Evolutionary conservation across 2,329 filamentous ascomycete species (phyloP).

Genomic region (Sphaerulina vaccinii): DNA sequence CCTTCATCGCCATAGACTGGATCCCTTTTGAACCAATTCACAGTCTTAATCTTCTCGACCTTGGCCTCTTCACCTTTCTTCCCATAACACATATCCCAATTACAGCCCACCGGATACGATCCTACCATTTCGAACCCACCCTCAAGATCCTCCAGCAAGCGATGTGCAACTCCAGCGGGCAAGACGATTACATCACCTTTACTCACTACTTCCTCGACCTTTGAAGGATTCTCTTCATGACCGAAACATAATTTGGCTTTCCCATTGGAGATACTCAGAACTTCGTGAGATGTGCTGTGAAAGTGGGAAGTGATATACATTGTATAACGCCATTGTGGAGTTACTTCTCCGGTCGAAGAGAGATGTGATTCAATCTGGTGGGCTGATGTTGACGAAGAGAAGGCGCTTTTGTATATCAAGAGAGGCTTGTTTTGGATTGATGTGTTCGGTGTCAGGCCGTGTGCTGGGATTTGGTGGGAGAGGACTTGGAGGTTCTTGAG

Average conservation of each 20-base stretch:
- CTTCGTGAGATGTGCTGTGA: conserved; percentile 66
- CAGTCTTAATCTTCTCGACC: conserved; percentile 47
- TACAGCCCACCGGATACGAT: conserved; percentile 57
- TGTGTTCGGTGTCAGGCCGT: conserved; percentile 61
- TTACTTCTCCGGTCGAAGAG: conserved; percentile 52
- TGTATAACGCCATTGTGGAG: conserved; percentile 66
- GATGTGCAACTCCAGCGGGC: conserved; percentile 65
- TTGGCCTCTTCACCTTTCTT: conserved; percentile 55
- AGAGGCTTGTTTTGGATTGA: conserved; percentile 63
- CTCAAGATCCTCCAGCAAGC: conserved; percentile 57
- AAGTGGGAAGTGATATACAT: conserved; percentile 68
- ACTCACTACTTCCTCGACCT: conserved; percentile 56
- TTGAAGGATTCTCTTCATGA: conserved; percentile 58
- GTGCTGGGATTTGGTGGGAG: conserved; percentile 58
- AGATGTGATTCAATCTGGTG: conserved; percentile 59
- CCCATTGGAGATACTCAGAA: conserved; percentile 60
- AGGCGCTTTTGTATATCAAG: conserved; percentile 63
- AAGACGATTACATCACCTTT: conserved; percentile 64
- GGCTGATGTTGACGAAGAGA: conserved; percentile 46
- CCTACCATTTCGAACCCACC: conserved; percentile 66
- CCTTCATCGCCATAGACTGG: conserved; percentile 59
- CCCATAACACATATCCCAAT: conserved; percentile 74
- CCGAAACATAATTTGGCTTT: conserved; percentile 65
- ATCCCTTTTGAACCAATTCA: conserved; percentile 61
- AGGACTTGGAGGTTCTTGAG: conserved; percentile 57